Base-by-base conservation (phyloP, 176 grass and related monocot species). In the Leersia perrieri region DNA sequence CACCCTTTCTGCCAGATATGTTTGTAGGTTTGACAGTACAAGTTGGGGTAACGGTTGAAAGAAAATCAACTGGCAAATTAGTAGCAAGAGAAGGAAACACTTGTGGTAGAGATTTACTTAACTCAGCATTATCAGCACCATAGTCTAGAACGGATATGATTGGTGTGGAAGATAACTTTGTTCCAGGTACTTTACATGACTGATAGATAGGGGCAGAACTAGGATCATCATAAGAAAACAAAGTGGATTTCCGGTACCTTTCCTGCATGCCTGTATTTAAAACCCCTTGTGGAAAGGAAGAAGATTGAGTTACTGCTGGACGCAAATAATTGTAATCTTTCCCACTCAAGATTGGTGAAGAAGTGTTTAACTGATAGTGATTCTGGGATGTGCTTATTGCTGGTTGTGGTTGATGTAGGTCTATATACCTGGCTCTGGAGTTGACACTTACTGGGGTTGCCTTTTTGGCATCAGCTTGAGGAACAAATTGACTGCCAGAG, bases 271-370 rank as follows among this genome's bases (percentile, higher is more conserved):
- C 71, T 11, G 26, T 71, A 53, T 72, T 73, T 84, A 82, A 35
- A 64, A 75, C 30, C 45, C 81, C 82, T 31, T 85, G 78, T 18
- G 92, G 74, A 83, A 82, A 39, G 23, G 42, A 77, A 74, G 60
- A 79, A 86, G 86, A 76, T 75, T 75, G 84, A 42, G 70, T 86
- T 67, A n/a, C 72, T 73, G 84, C 30, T 89, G 87, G 51, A 72
- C 72, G 63, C 57, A 81, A 22, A 57, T 78, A 70, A 82, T 40
- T 77, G 62, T 55, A 35, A 39, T 79, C 49, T 68, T 84, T 68
- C 42, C 42, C 70, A 72, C 38, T 30, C 33, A 83, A 65, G 57
- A 49, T 70, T 72, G 81, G 63, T 79, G 77, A 77, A 55, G 73
- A 44, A 49, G 74, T 75, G 79, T 45, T 41, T 18, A 75, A 87